These are phyloP conservation scores for Apiospora arundinis DNA, from an alignment of 2,329 filamentous ascomycete species.

Conservation along the genomic window DNA sequence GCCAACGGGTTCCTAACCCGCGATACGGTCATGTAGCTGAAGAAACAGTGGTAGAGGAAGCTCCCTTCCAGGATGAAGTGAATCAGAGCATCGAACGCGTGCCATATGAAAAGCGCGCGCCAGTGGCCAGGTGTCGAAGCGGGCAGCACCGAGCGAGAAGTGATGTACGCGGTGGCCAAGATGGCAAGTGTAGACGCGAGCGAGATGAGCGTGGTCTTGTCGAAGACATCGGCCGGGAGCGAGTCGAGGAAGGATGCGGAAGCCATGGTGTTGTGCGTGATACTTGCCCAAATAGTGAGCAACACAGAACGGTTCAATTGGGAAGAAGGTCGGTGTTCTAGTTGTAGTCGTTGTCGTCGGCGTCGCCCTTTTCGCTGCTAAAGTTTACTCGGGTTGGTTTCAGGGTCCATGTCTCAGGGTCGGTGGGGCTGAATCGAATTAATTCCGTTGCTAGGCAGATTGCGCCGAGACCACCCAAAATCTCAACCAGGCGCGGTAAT, in stretches of 20 bases:
- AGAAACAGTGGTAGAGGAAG: conserved; percentile 95
- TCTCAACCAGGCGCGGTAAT: too few relatives aligned
- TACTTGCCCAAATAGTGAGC: not conserved
- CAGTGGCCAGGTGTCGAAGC: conserved; percentile 60
- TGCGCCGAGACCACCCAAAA: too few relatives aligned
- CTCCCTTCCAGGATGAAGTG: conserved; percentile 91
- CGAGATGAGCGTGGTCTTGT: conserved; percentile 64
- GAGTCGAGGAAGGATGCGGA: conserved; percentile 33
- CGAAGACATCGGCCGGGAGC: conserved; percentile 63
- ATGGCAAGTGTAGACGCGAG: conserved; percentile 62
- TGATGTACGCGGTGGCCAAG: conserved; percentile 54
- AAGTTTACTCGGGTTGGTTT: not conserved
- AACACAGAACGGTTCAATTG: conserved; percentile 7
- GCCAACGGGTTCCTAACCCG: conserved; percentile 42
- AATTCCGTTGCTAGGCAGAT: not conserved
- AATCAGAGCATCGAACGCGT: conserved; percentile 89
- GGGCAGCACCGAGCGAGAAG: conserved; percentile 53
- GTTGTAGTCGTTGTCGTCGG: not conserved
- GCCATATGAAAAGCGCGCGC: conserved; percentile 91
- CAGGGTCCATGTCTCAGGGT: conserved; percentile 6
- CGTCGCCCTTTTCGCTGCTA: not conserved
- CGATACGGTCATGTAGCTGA: conserved; percentile 55
- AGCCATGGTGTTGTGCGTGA: conserved; percentile 2
- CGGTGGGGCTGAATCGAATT: not conserved
- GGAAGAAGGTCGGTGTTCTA: not conserved